Base-by-base conservation (phyloP, 352 stramenopile species). In the Aphanomyces cochlioides region DNA sequence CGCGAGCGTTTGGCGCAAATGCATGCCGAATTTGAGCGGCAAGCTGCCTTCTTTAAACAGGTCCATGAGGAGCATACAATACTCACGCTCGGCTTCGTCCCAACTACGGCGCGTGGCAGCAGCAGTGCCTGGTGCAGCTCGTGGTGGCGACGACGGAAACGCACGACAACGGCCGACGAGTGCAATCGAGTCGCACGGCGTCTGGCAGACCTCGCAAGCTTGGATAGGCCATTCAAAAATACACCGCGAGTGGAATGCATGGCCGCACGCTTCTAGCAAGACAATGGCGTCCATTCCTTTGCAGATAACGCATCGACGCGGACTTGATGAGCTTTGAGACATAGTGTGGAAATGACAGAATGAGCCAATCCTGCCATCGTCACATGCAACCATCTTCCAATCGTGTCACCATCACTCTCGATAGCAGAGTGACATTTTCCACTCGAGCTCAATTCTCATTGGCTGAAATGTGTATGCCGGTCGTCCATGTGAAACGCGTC, bases 11-110 rank as follows among this genome's bases (percentile, higher is more conserved):
- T 82, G 82, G 45, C 83, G 84, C 65, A 93, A 69, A 67, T 90
- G 82, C 53, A 93, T 75, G 19, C 84, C 84, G 54, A 87, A 76
- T 0, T 80, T 79, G 36, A 93, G 81, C 19, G 84, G 85, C 66
- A 92, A 63, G 10, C 79, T 78, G 56, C 85, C 83, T 61, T 88
- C 72, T 66, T 91, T 81, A 68, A 93, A 93, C 75, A 90, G 81
- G 69, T 87, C 90, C 81, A 90, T 90, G 70, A 93, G 80, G 71
- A 90, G 80, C 74, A 90, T 84, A 45, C 83, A 84, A 78, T 92
- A 91, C 67, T 90, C 87, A 73, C 89, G 79, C 59, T 93, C 85
- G 67, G 87, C 82, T 3, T 77, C 75, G 59, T 77, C 82, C 85
- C 85, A 92, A 21, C 15, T 57, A 13, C 66, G 66, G 36, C 66